These are phyloP conservation scores for Blastobotrys americana DNA, from an alignment of 805 yeast species.

Conservation along the genomic window DNA sequence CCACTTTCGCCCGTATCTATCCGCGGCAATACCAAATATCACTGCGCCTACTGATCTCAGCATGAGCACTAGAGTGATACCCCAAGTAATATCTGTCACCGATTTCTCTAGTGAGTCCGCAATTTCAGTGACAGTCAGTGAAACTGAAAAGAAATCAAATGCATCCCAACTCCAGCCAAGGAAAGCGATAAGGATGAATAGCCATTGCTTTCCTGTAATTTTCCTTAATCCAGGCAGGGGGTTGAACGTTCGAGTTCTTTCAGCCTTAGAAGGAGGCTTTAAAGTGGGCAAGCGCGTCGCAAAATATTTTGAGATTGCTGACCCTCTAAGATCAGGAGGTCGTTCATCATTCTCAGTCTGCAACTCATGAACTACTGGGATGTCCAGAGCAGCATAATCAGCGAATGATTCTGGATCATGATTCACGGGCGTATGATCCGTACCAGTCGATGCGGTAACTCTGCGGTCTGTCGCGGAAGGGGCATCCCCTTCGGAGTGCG, in stretches of 20 bases:
- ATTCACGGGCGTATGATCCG: background rate
- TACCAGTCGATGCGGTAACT: too few relatives aligned
- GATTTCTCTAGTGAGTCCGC: slow-evolving; percentile 41
- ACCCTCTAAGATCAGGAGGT: slow-evolving; percentile 21
- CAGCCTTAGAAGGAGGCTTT: slow-evolving; percentile 22
- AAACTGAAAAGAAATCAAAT: slow-evolving; percentile 60
- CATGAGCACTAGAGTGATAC: slow-evolving; percentile 65
- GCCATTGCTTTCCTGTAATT: slow-evolving; percentile 52
- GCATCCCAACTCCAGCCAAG: slow-evolving; percentile 69
- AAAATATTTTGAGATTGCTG: slow-evolving; percentile 26
- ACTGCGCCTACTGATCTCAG: slow-evolving; percentile 65
- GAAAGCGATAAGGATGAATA: slow-evolving; percentile 51
- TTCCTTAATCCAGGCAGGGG: slow-evolving; percentile 53
- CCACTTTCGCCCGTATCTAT: slow-evolving; percentile 60
- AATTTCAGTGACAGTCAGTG: slow-evolving; percentile 46
- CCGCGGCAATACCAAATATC: slow-evolving; percentile 55
- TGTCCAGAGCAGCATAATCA: background rate
- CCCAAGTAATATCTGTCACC: slow-evolving; percentile 57
- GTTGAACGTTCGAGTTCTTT: slow-evolving; percentile 35
- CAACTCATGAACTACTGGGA: background rate
- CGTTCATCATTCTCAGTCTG: background rate
- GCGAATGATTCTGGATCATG: background rate
- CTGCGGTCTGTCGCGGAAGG: too few relatives aligned
- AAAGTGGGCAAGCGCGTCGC: slow-evolving; percentile 29
- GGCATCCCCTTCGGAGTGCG: too few relatives aligned